Base-by-base conservation (phyloP, 345 rosid species). In the Linum tenue region DNA sequence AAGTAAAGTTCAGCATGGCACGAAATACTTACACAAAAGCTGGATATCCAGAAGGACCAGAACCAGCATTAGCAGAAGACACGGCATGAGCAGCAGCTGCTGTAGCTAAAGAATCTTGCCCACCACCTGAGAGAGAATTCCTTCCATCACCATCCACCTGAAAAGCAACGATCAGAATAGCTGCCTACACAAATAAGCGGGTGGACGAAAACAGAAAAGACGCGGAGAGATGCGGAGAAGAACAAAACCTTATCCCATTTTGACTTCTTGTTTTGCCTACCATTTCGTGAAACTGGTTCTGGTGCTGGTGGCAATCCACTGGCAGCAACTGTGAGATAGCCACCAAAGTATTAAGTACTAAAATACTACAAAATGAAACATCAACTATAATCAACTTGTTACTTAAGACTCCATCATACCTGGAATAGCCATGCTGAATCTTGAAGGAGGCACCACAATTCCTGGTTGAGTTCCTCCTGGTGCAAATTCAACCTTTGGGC, bases 221-320 rank as follows among this genome's bases (percentile, higher is more conserved):
- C 5, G 59, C 37, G 16, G 42, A 42, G 53, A 15, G 39, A 39
- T 38, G 9, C 5, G 42, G 55, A 37, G 53, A n/a, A 48, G 58
- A 37, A n/a, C 35, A 64, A 55, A 72, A 92, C 95, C 96, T 88
- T 86, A 71, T 88, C 97, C 99, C 99, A 91, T 76, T 94, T 89
- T 48, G 95, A 90, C 77, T 85, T 94, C 82, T 90, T 90, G 81
- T 82, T 90, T 31, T 81, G 92, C 76, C 92, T 79, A 64, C 85
- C 86, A 61, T 94, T 95, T 35, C 86, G 81, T 43, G 73, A 43
- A 77, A 70, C 64, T 68, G 76, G 66, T 75, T 82, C 88, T 62
- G 82, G 74, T 61, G 73, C 44, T 3, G 90, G 60, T 56, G 69
- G 78, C 71, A 82, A 66, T 43, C 80, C 86, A 77, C 70, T 78